Percentiles rank a stretch among this genome's conserved stretches.
phyloP scores from a whole-genome alignment of 2,329 filamentous ascomycete species.

The Curvularia lunata region DNA sequence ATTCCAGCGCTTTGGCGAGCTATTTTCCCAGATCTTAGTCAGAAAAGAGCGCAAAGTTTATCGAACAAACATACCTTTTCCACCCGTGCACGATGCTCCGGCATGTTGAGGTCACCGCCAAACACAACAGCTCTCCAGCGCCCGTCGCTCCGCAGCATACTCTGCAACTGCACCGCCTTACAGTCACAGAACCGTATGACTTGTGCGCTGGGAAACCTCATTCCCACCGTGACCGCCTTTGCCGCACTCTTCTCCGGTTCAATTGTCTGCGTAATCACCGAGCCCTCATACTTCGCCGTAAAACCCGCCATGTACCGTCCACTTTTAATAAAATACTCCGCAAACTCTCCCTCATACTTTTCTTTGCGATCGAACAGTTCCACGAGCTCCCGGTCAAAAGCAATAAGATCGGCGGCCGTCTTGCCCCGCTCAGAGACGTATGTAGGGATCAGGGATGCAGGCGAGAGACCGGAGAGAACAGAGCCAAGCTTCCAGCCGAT shows the following conservation, averaged over 20 bases:
- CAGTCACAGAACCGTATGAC: constrained; percentile 67
- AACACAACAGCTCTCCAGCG: constrained; percentile 61
- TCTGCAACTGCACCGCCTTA: constrained; percentile 60
- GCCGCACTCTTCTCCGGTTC: constrained; percentile 47
- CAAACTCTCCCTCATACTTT: constrained; percentile 58
- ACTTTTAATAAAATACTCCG: constrained; percentile 63
- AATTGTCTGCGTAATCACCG: constrained; percentile 51
- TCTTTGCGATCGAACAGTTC: constrained; percentile 60
- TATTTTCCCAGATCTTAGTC: constrained; percentile 5
- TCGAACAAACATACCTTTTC: constrained; percentile 44
- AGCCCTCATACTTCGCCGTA: constrained; percentile 61
- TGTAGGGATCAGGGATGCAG: constrained; percentile 62
- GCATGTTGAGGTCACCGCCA: constrained; percentile 51
- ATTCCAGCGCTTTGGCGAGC: constrained; percentile 30
- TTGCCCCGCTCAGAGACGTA: constrained; percentile 66
- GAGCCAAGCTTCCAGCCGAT: constrained; percentile 63
- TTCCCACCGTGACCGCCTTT: constrained; percentile 52
- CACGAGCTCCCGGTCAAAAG: constrained; percentile 63
- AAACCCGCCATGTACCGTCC: constrained; percentile 67
- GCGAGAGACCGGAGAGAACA: constrained; percentile 56
- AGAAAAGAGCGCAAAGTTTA: neutral
- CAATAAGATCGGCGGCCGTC: constrained; percentile 60
- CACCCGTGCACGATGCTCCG: constrained; percentile 38
- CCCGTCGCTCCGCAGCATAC: constrained; percentile 59
- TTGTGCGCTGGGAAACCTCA: constrained; percentile 61